Conservation (phyloP, 2,329 filamentous ascomycete species). For the Aspergillus novofumigatus region DNA sequence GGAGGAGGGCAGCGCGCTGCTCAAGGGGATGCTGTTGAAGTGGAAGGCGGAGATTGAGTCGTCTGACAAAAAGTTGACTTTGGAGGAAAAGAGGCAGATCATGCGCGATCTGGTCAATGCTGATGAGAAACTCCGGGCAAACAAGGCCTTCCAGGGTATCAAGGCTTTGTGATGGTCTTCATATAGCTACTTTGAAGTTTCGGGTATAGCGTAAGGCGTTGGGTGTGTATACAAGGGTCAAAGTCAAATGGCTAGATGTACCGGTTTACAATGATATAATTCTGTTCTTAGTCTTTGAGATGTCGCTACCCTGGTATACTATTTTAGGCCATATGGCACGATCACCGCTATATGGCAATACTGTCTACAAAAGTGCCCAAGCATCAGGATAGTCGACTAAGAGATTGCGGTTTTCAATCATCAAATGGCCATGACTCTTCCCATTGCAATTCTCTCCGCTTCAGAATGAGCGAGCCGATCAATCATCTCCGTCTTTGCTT, state of each 20-base stretch:
- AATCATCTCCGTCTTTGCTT: constrained; percentile 12
- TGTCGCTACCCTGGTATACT: background rate
- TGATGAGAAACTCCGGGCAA: constrained; percentile 61
- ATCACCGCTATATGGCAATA: too few relatives aligned
- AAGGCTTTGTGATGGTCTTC: constrained; percentile 37
- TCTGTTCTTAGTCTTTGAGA: background rate
- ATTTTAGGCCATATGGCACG: too few relatives aligned
- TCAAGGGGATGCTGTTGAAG: constrained; percentile 75
- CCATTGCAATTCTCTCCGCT: constrained; percentile 9
- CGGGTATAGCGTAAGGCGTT: background rate
- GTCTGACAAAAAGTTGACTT: constrained; percentile 55
- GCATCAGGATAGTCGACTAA: too few relatives aligned
- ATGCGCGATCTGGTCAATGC: constrained; percentile 75
- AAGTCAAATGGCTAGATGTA: background rate
- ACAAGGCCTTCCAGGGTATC: constrained; percentile 50
- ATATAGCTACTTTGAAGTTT: background rate
- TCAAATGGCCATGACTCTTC: constrained; percentile 30
- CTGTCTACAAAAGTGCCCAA: too few relatives aligned
- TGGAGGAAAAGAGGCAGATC: constrained; percentile 71
- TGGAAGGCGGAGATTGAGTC: constrained; percentile 78
- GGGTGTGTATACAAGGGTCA: background rate
- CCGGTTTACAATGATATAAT: background rate
- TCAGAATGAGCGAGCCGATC: constrained; percentile 7
- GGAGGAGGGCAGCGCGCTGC: constrained; percentile 76
- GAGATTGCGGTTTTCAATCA: background rate